Conservation (phyloP, 805 yeast species). For the Teunomyces funiuensis region DNA sequence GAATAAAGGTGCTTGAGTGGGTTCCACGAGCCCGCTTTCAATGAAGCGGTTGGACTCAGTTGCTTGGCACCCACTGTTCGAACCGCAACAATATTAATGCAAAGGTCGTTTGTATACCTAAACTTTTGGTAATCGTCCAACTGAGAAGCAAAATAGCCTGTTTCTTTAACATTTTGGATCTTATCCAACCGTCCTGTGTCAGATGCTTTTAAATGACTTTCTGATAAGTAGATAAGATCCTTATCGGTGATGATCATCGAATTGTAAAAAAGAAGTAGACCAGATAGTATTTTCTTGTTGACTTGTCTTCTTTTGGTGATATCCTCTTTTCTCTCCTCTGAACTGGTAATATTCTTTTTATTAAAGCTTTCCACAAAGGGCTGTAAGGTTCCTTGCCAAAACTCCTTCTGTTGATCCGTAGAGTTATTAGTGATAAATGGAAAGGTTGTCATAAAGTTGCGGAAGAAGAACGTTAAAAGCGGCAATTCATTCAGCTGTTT, state of each 20-base stretch:
- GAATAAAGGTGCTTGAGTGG: constrained; percentile 11
- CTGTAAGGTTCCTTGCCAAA: constrained; percentile 82
- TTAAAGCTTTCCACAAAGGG: constrained; percentile 80
- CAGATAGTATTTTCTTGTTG: constrained; percentile 58
- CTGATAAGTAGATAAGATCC: constrained; percentile 48
- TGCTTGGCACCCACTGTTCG: constrained; percentile 22
- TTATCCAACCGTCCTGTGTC: constrained; percentile 40
- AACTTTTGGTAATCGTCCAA: constrained; percentile 22
- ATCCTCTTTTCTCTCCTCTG: constrained; percentile 74
- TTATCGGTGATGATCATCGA: constrained; percentile 66
- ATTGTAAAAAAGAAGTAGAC: constrained; percentile 67
- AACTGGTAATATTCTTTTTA: constrained; percentile 64
- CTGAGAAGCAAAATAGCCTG: not conserved
- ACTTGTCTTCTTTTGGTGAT: constrained; percentile 61
- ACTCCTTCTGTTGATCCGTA: constrained; percentile 46
- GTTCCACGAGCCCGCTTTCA: constrained; percentile 15
- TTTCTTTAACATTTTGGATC: constrained; percentile 10
- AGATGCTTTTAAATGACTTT: constrained; percentile 34
- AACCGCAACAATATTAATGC: constrained; percentile 70
- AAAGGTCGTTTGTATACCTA: constrained; percentile 54
- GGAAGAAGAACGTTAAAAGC: constrained; percentile 63
- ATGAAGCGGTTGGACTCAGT: constrained; percentile 5
- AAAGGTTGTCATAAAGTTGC: constrained; percentile 61
- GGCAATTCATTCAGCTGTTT: constrained; percentile 46
- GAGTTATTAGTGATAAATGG: constrained; percentile 65